Conservation (phyloP, 176 grass and related monocot species). For the bread wheat (Triticum aestivum) region IWGSC_CS_RefSeq_v2.1 NC_057808.1:510806273-510806772, state of each 20-base stretch:
- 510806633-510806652: background rate
- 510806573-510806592: too few relatives aligned
- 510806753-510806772: background rate
- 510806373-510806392: background rate
- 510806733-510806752: background rate
- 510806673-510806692: background rate
- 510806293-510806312: constrained; percentile 29
- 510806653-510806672: background rate
- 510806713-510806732: background rate
- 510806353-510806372: background rate
- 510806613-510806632: background rate
- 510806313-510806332: constrained; percentile 35
- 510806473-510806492: background rate
- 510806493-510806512: background rate
- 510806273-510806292: constrained; percentile 21
- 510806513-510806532: background rate
- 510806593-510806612: background rate
- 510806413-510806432: constrained; percentile 14
- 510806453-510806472: background rate
- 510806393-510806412: background rate
- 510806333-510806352: constrained; percentile 7
- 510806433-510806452: background rate
- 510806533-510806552: background rate
- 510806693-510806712: background rate
- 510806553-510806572: too few relatives aligned